Evolutionary conservation across 306 rosid genomes (phyloP).

Genomic region (Senna siamea): DNA sequence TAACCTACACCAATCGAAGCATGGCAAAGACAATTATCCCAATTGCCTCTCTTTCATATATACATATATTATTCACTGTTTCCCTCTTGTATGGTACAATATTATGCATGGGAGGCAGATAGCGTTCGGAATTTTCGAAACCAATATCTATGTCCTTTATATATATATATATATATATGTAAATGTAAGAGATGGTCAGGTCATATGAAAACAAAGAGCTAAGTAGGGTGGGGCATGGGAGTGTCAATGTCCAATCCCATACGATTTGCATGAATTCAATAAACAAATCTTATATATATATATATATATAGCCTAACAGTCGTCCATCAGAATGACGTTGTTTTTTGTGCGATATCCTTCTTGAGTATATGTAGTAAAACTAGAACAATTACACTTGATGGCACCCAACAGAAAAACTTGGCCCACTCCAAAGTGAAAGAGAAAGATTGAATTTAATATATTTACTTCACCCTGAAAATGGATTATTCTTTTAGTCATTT

Average conservation of each 20-base stretch:
- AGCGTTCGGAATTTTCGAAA: not conserved
- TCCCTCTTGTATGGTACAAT: not conserved
- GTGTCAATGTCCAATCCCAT: conserved; percentile 38
- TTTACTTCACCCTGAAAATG: no score
- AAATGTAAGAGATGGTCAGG: not conserved
- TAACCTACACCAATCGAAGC: not conserved
- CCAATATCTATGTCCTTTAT: not conserved
- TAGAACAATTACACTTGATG: not conserved
- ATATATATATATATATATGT: not conserved
- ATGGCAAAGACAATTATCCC: not conserved
- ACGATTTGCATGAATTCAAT: not conserved
- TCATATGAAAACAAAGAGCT: not conserved
- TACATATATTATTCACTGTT: not conserved
- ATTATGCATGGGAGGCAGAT: not conserved
- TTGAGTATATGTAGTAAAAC: no score
- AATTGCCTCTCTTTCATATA: not conserved
- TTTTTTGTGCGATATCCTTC: not conserved
- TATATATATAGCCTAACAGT: not conserved
- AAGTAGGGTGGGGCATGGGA: not conserved
- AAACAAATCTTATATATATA: no score
- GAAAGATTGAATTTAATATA: no score
- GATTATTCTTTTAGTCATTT: no score
- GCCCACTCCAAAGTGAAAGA: conserved; percentile 19
- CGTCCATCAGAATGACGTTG: conserved; percentile 14
- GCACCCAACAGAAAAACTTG: not conserved